These are phyloP conservation scores for Crithidia thermophila DNA, from an alignment of 208 protist species.

Conservation along the genomic window DNA sequence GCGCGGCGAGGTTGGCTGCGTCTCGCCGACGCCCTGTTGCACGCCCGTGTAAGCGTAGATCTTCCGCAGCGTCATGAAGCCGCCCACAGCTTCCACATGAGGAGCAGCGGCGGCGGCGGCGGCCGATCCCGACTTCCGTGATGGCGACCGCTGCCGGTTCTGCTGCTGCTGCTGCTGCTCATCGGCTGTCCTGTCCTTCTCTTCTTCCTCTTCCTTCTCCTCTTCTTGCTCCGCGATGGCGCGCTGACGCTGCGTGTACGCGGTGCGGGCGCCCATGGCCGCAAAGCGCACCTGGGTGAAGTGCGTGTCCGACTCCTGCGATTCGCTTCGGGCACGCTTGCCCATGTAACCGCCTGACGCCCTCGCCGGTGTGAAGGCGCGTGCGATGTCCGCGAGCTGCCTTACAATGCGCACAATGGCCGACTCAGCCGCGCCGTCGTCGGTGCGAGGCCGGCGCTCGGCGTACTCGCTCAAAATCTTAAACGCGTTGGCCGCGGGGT, in stretches of 20 bases:
- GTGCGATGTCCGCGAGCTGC: conserved; percentile 12
- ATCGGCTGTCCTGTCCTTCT: background rate
- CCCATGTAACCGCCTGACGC: background rate
- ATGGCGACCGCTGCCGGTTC: background rate
- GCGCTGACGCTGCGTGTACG: conserved; percentile 11
- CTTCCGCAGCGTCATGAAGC: conserved; percentile 33
- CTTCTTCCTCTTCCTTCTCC: background rate
- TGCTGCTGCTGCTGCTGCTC: background rate
- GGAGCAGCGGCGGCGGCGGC: background rate
- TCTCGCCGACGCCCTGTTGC: background rate
- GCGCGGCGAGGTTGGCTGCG: background rate
- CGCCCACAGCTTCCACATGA: conserved; percentile 14
- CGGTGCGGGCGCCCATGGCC: conserved; percentile 10
- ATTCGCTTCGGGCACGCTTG: background rate
- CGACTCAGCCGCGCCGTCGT: conserved; percentile 10
- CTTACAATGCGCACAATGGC: conserved; percentile 18
- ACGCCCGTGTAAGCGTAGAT: conserved; percentile 37
- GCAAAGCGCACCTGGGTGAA: conserved; percentile 31
- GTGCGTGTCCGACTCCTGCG: conserved; percentile 25
- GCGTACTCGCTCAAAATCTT: conserved; percentile 21
- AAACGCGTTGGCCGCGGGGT: conserved; percentile 2
- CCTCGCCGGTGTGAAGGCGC: background rate
- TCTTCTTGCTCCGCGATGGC: background rate
- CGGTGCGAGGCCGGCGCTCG: conserved; percentile 3
- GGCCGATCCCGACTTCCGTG: background rate